Percentiles rank a stretch among this genome's conserved stretches.
Evolutionary conservation across 2,329 filamentous ascomycete species (phyloP).

Genomic region (Diatrype stigma): DNA sequence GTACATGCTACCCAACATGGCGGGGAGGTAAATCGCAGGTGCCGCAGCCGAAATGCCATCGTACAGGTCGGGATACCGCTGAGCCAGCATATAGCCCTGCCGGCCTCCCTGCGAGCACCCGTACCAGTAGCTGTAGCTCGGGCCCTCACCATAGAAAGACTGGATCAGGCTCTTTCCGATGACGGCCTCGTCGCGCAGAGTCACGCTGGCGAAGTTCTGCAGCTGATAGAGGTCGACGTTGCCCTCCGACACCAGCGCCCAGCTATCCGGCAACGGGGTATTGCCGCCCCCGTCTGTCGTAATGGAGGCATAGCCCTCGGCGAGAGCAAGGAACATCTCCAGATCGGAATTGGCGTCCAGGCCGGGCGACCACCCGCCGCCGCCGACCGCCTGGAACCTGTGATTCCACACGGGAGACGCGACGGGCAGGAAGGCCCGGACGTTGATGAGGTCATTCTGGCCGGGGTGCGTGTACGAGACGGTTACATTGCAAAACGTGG

Average conservation of each 20-base stretch:
- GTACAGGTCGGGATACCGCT: slow-evolving; percentile 45
- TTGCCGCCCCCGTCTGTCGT: slow-evolving; percentile 1
- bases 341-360: background rate
- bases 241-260: background rate
- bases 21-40: background rate
- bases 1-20: background rate
- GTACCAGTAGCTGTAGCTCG: slow-evolving; percentile 40
- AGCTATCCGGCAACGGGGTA: background rate
- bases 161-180: slow-evolving; percentile 37
- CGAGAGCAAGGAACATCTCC: background rate
- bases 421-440: background rate
- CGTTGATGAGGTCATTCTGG: background rate
- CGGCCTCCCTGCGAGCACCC: slow-evolving; percentile 50
- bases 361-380: background rate
- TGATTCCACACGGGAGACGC: slow-evolving; percentile 2
- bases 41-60: slow-evolving; percentile 42
- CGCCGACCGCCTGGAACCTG: slow-evolving; percentile 2
- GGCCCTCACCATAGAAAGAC: slow-evolving; percentile 35
- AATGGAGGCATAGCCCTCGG: slow-evolving; percentile 3
- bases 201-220: slow-evolving; percentile 3
- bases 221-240: slow-evolving; percentile 4
- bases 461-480: slow-evolving; percentile 4
- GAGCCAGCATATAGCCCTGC: slow-evolving; percentile 43
- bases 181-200: slow-evolving; percentile 23
- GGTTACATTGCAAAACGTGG: slow-evolving; percentile 5